Evolutionary conservation across 495 filamentous ascomycete genomes (phyloP), one percentile per base, ranked within the genome.

Genomic region (Neurospora sp.): DNA sequence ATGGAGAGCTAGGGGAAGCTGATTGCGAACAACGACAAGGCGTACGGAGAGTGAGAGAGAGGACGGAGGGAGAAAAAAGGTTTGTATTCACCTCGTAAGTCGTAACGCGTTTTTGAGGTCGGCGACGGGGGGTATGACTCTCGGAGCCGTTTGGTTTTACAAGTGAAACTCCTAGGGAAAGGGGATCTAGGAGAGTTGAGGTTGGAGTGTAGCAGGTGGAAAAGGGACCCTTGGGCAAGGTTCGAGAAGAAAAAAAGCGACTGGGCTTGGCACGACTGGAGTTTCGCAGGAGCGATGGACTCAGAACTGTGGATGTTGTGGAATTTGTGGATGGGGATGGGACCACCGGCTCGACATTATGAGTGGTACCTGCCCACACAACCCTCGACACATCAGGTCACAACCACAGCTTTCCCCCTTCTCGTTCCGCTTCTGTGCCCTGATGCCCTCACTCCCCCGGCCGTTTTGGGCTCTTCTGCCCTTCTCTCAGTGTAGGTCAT

Each of bases 1-100:
- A 46, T 39, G 18, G 37, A 71, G 71, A 74, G 27, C 61, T 69
- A 69, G 73, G 73, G 65, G 72, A 68, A 73, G 73, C 68, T 41
- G 27, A 71, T 35, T 70, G 68, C 71, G 72, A 68, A 77, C 80
- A 79, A 82, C 80, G 53, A 61, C 53, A 16, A 65, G 53, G 53
- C 27, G 14, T 35, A 18, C 14, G 27, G 27, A 61, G 27, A 65
- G 78, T 81, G 81, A 65, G 53, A 65, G 42, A 22, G 53, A 65
- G 22, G 27, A 35, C 27, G 27, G 53, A 65, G 27, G 27, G 27
- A 35, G 48, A 31, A 18, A 65, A 61, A 61, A 61, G 14, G 53
- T 9, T 65, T 35, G 27, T 65, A 65, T 65, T 65, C 53, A 65
- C 53, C 53, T 65, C 53, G 53, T 61, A 35, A 61, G 53, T 61